Evolutionary conservation across 257 asterid genomes (phyloP), one percentile per base, ranked within the genome.

Genomic region (Scutellaria galericulata): DNA sequence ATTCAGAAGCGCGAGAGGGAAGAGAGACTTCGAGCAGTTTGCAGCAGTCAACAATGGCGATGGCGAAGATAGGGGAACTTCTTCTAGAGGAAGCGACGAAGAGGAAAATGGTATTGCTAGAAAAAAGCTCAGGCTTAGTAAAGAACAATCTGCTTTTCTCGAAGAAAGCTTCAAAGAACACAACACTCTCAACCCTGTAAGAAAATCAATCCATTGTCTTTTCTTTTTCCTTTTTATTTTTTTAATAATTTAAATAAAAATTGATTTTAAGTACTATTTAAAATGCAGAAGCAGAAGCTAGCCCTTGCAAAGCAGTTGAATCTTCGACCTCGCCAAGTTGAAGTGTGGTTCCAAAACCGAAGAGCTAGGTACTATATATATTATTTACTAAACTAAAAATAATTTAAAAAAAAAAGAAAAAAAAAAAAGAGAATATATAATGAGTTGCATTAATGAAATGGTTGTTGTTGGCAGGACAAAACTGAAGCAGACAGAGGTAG

Each of bases 301-400:
- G 95, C 85, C 12, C 82, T 90, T 35, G 96, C 98, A 20, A 92
- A 92, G 64, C 91, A 93, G 70, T 69, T 93, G 81, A 87, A 81
- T 81, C 98, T 93, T 45, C 96, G 96, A 9, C 97, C 98, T 27
- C 88, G 97, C 31, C 97, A 93, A 81, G 96, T 93, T 7, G 98
- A 93, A 84, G 98, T 93, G 2, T 93, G 98, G 98, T 93, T 88
- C 86, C 98, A 93, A 54, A 93, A 93, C 79, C 71, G 98, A 82
- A 82, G 98, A 85, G 97, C 98, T 4, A 92, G 98, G 98, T 92
- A 82, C 9, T 7, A 24, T 0, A 9, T 7, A 24, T 0, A 9
- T 14, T 40, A 55, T 13, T 40, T 53, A 53, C 27, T 24, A 1
- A 24, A 24, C 27, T 18, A 24, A 1, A 24, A 24, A 24, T 24